Conservation (phyloP, 2,329 filamentous ascomycete species). For the Colletotrichum abscissum region DNA sequence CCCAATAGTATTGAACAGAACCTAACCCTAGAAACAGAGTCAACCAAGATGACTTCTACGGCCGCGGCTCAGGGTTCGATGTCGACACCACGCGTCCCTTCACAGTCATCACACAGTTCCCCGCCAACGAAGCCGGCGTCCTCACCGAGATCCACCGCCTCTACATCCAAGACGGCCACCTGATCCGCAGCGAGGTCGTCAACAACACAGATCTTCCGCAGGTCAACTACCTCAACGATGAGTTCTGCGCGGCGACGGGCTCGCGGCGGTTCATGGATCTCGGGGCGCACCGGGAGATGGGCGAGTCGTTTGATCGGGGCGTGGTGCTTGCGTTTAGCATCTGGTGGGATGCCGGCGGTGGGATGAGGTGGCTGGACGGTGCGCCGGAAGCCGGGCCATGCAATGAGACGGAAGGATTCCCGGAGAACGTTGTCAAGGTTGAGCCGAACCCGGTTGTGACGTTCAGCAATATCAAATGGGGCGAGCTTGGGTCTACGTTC, state of each 20-base stretch:
- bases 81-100: conserved; percentile 52
- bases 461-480: conserved; percentile 69
- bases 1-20: background rate
- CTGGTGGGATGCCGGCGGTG: conserved; percentile 62
- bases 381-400: conserved; percentile 61
- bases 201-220: conserved; percentile 42
- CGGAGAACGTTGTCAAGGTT: conserved; percentile 57
- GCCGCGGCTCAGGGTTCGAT: conserved; percentile 41
- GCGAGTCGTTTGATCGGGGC: conserved; percentile 55
- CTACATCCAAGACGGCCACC: conserved; percentile 61
- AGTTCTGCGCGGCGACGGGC: conserved; percentile 47
- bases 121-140: conserved; percentile 47
- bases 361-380: conserved; percentile 65
- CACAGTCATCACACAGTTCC: conserved; percentile 64
- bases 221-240: conserved; percentile 49
- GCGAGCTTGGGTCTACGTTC: conserved; percentile 69
- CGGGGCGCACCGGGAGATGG: conserved; percentile 57
- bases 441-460: conserved; percentile 61
- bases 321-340: conserved; percentile 65
- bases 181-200: conserved; percentile 56
- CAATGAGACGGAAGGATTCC: conserved; percentile 62
- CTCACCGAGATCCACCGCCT: conserved; percentile 59
- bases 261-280: conserved; percentile 46
- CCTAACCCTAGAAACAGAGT: conserved; percentile 35
- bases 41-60: conserved; percentile 44